Evolutionary conservation across 192 early-diverging fungal genomes (phyloP).

Genomic region (Backusella mclennaniae): DNA sequence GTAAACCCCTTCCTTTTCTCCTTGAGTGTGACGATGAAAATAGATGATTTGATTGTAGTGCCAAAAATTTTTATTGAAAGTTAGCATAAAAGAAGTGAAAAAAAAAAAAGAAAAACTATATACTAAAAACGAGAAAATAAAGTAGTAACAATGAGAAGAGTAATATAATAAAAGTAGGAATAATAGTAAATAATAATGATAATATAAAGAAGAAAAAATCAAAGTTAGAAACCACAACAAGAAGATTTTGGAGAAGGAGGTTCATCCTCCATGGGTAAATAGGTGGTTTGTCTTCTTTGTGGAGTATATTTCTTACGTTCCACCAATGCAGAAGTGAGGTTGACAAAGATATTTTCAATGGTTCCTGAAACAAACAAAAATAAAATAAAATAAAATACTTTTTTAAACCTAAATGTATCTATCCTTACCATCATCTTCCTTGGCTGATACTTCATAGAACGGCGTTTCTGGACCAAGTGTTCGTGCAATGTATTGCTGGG

Average conservation of each 20-base stretch:
- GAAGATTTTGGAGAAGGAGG: slow-evolving; percentile 12
- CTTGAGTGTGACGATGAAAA: background rate
- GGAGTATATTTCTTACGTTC: slow-evolving; percentile 33
- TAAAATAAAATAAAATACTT: background rate
- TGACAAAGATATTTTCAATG: slow-evolving; percentile 56
- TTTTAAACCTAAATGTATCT: background rate
- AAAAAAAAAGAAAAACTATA: background rate
- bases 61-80: background rate
- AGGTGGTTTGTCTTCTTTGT: slow-evolving; percentile 11
- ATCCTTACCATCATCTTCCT: slow-evolving; percentile 63
- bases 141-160: background rate
- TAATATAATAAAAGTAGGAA: too few relatives aligned
- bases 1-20: background rate
- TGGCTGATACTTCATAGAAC: slow-evolving; percentile 70
- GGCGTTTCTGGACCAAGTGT: slow-evolving; percentile 59
- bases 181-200: background rate
- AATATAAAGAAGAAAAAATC: background rate
- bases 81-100: slow-evolving; percentile 3
- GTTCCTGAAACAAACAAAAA: slow-evolving; percentile 21
- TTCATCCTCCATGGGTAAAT: slow-evolving; percentile 23
- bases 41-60: background rate
- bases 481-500: slow-evolving; percentile 60
- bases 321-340: slow-evolving; percentile 48
- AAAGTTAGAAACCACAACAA: slow-evolving; percentile 19
- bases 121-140: slow-evolving; percentile 9